Evolutionary conservation across 352 stramenopile genomes (phyloP), one percentile per base, ranked within the genome.

Genomic region (Globisporangium paddicum): DNA sequence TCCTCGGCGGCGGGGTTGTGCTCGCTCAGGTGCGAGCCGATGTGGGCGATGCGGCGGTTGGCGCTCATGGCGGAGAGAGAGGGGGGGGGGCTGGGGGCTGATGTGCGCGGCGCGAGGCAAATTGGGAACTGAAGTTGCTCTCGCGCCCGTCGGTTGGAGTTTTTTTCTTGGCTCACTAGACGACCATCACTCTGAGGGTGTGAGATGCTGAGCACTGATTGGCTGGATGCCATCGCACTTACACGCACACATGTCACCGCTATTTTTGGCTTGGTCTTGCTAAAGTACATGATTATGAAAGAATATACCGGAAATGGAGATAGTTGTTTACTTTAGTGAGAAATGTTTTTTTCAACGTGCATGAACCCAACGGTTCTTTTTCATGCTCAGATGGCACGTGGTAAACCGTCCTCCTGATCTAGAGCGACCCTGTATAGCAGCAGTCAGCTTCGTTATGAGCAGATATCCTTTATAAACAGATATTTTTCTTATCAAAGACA

Each of bases 11-110:
- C 67, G 51, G 66, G 63, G 53, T 78, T 73, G 64, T 82, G 69
- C 49, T 79, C 73, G 63, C 75, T 82, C 54, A 93, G 51, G 59
- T 92, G 80, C 63, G 68, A 74, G 62, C 77, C 72, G 63, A 94
- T 78, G 53, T 91, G 78, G 68, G 69, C 78, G 68, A 94, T 86
- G 56, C 84, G 84, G 64, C 82, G 73, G 55, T 77, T 75, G 59
- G 75, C 66, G 70, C 77, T 89, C 79, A 89, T 91, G 25, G 19
- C 59, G 42, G 21, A 21, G 30, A 42, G 56, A 21, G 14, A 16
- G 37, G 10, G 16, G 51, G 54, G 49, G n/a, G 58, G 8, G 23
- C 40, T 18, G 48, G 44, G 47, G 30, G 45, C 35, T 37, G 42
- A 16, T 30, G 50, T 78, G 42, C 5, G 67, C 46, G 67, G 64